Base-by-base conservation (phyloP, 495 filamentous ascomycete species). In the Friedmanniomyces simplex region DNA sequence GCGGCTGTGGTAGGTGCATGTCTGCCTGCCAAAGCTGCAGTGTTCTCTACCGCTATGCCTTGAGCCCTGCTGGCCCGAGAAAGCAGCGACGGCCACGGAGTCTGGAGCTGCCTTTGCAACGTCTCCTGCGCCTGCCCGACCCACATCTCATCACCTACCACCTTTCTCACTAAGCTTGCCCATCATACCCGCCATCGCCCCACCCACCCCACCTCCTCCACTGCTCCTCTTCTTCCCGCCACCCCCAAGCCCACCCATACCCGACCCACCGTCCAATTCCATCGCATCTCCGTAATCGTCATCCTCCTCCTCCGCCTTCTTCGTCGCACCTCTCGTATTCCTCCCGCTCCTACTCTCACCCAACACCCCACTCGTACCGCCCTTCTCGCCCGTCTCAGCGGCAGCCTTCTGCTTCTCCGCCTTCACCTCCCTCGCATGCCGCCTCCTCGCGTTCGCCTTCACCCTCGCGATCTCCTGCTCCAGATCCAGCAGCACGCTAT, bases 401-500 rank as follows among this genome's bases (percentile, higher is more conserved):
- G 77, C 76, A 13, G 30, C 71, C 68, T 20, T 60, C 62, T 60
- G 61, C 66, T 66, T 68, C 65, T 66, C 51, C 63, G 63, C 61
- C 65, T 71, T 67, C 64, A 20, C 10, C 1, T 75, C 67, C 28
- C 72, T 71, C 63, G 75, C 76, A 54, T 69, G 62, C 56, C 74
- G 67, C 42, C 69, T 67, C 49, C 75, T 71, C 26, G 76, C 63
- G 3, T 79, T 67, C 10, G 79, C 74, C 52, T 73, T 74, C 45
- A 79, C 73, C 13, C 82, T 73, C 11, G 68, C 72, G 52, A 93
- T 85, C 66, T 91, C 82, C 11, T 69, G 72, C 48, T 95, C 89
- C 14, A 98, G 79, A 30, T 86, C 85, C 0, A 67, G 72, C 18
- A 95, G 82, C n/a, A 88, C 88, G 42, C 72, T 67, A 4, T 79